A percentile compares a stretch with the other conserved stretches of the same genome.
These are phyloP conservation scores for Penicillium frequentans DNA, from an alignment of 2,329 filamentous ascomycete genomes.

Conservation along the genomic window DNA sequence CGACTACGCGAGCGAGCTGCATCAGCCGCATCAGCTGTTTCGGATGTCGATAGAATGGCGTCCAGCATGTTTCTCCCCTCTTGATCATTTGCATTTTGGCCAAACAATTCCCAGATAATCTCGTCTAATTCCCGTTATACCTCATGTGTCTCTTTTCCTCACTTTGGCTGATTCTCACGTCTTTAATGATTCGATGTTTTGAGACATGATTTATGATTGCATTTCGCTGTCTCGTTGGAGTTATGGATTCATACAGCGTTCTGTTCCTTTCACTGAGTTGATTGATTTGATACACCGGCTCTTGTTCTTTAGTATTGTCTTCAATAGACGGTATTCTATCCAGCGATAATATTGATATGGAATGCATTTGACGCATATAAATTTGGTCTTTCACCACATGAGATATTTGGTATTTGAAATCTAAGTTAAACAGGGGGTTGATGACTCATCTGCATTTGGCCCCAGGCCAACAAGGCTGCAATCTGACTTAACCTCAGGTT, in stretches of 20 bases:
- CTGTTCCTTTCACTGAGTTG: background rate
- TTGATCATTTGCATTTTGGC: background rate
- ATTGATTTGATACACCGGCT: background rate
- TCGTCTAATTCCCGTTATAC: background rate
- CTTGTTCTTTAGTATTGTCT: background rate
- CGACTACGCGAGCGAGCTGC: conserved; percentile 30
- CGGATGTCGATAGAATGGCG: conserved; percentile 22
- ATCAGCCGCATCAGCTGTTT: background rate
- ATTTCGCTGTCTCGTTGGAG: background rate
- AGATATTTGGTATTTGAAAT: background rate
- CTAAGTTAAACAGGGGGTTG: background rate
- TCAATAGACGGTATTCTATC: background rate
- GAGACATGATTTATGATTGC: background rate
- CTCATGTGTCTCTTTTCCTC: too few species aligned
- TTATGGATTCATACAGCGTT: background rate
- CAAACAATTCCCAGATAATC: background rate
- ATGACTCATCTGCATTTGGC: background rate
- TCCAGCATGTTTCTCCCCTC: conserved; percentile 14
- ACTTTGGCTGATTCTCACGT: background rate
- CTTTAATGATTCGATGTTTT: background rate
- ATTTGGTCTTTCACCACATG: background rate
- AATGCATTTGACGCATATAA: background rate
- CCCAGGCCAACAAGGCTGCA: background rate
- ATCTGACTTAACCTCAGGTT: background rate
- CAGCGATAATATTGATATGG: background rate